Base-by-base conservation (phyloP, 192 early-diverging fungal genomes). In the Coemansia furcata region DNA sequence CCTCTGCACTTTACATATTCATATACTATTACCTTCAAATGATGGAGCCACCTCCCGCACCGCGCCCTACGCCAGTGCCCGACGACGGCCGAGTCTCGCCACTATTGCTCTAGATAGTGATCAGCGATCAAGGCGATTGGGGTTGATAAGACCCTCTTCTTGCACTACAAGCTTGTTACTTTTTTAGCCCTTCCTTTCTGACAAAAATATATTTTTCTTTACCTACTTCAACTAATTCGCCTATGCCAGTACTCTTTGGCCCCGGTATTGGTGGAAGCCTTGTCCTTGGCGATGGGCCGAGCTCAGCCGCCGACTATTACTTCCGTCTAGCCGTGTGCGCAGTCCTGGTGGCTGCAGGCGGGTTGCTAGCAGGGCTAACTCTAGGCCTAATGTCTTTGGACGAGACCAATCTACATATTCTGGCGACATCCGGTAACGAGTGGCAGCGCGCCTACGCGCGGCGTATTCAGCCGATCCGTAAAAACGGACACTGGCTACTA, bases 401-500 rank as follows among this genome's bases (percentile, higher is more conserved):
- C 69, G 89, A 90, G 65, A 89, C 85, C 19, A 92, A 92, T 63
- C 68, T 92, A 39, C 75, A 90, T 36, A 94, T 98, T 54, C 83
- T 98, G 49, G 90, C 91, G 46, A 86, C 82, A 2, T 94, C 92
- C 15, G 95, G 94, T 6, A 86, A 87, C 2, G 70, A 76, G 6
- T 69, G 69, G 33, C 89, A 98, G 67, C 84, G 85, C 36, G 73
- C 63, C 19, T 90, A 94, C 66, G 97, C 97, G 0, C 86, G 73
- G 6, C 77, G 87, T 21, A 95, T 97, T 64, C 85, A 87, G 71
- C 95, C 95, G 23, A 89, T 96, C 61, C 84, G 95, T 36, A 93
- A 91, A 79, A 90, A 94, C 75, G 89, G 88, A 1, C 96, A 98
- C 68, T 93, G 95, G 94, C 88, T 99, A 6, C 78, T 99, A 32